Conservation (phyloP, 441 rosid genomes). For the Corymbia calophylla region DNA sequence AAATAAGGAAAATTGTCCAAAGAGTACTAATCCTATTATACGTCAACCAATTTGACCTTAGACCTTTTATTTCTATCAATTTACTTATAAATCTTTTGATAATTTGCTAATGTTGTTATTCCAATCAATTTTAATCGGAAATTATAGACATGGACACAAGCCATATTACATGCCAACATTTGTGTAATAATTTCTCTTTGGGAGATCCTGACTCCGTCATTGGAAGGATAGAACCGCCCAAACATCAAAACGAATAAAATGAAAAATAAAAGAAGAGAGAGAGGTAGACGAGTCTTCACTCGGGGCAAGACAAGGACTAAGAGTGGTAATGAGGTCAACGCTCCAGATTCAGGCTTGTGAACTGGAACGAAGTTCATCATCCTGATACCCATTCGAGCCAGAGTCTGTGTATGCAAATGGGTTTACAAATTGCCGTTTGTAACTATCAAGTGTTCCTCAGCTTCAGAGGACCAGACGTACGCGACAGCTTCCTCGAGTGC, state of each 20-base stretch:
- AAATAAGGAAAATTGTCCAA: too few species aligned
- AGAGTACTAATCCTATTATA: too few species aligned
- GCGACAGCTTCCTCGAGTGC: neutral
- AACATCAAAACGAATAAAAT: neutral
- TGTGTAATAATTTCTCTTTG: neutral
- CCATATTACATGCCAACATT: too few species aligned
- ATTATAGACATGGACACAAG: too few species aligned
- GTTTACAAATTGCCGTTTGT: neutral
- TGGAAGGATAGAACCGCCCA: neutral
- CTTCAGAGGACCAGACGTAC: neutral
- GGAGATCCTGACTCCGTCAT: neutral
- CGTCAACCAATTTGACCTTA: too few species aligned
- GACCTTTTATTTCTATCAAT: too few species aligned
- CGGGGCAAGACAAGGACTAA: neutral
- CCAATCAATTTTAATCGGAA: too few species aligned
- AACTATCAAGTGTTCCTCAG: neutral
- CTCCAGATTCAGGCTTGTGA: neutral
- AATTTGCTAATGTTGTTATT: too few species aligned
- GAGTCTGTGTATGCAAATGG: neutral
- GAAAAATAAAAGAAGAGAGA: neutral
- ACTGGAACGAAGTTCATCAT: neutral
- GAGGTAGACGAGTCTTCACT: neutral
- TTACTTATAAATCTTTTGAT: too few species aligned
- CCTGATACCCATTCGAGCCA: neutral
- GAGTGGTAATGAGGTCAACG: neutral